phyloP scores from a whole-genome alignment of 2,329 filamentous ascomycete genomes.

The Blumeria graminis region DNA sequence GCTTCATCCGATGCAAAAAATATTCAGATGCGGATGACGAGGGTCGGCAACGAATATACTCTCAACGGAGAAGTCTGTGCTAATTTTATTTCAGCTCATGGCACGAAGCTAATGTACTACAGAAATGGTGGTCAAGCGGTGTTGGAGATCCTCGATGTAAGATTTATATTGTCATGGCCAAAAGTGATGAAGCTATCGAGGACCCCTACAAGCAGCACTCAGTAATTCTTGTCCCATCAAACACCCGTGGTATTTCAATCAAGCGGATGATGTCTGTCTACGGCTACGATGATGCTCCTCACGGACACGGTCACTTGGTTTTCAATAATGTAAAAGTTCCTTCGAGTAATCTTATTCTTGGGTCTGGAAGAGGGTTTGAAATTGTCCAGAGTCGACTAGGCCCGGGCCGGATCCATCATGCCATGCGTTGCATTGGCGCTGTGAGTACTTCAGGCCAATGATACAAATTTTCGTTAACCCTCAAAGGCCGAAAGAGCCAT shows the following conservation, averaged over 20 bases:
- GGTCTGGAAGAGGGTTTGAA: conserved; percentile 85
- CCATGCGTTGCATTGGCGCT: conserved; percentile 83
- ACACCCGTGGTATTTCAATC: conserved; percentile 68
- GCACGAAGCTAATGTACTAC: conserved; percentile 7
- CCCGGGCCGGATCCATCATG: conserved; percentile 90
- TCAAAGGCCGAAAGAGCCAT: conserved; percentile 57
- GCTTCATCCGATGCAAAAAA: conserved; percentile 85
- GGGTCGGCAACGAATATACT: conserved; percentile 70
- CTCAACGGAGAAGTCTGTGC: conserved; percentile 55
- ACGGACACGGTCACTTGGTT: conserved; percentile 80
- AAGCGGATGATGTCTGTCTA: conserved; percentile 86
- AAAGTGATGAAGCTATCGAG: conserved; percentile 52
- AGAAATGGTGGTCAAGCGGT: conserved; percentile 99
- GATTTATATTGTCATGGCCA: conserved; percentile 93
- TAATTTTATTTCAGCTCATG: neutral
- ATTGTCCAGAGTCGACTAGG: conserved; percentile 95
- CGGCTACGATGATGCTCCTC: conserved; percentile 93
- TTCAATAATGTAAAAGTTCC: conserved; percentile 85
- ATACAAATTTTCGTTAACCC: conserved; percentile 3
- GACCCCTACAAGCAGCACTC: conserved; percentile 79
- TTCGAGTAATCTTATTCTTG: conserved; percentile 61
- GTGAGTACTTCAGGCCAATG: conserved; percentile 19
- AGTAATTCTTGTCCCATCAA: conserved; percentile 66
- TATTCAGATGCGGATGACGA: conserved; percentile 60
- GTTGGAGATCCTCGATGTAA: conserved; percentile 80